These are phyloP conservation scores for Sicyos baderoa DNA, from an alignment of 306 rosid species.

Conservation along the genomic window DNA sequence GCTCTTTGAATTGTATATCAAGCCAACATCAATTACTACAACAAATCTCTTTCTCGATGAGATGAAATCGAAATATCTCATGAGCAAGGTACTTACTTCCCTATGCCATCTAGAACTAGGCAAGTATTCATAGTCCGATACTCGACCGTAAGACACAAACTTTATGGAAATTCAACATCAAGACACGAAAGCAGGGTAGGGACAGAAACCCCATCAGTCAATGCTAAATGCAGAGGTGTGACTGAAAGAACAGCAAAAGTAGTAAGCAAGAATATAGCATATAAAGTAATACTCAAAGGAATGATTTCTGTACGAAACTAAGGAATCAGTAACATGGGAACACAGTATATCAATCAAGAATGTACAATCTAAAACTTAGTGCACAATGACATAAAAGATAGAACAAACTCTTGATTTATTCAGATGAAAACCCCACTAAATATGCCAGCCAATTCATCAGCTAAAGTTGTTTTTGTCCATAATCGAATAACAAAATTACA, in stretches of 20 bases:
- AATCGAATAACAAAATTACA: not conserved
- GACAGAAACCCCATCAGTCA: not conserved
- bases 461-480: not conserved
- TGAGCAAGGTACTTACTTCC: not conserved
- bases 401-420: not conserved
- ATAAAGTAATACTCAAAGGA: not conserved
- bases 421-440: not conserved
- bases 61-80: not conserved
- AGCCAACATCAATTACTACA: not conserved
- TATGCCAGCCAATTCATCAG: not conserved
- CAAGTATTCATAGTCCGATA: not conserved
- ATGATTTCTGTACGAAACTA: not conserved
- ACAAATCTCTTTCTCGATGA: not conserved
- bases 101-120: not conserved
- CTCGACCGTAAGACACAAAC: not conserved
- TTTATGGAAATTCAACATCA: not conserved
- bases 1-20: not conserved
- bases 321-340: not conserved
- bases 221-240: not conserved
- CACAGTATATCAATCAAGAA: not conserved
- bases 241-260: not conserved
- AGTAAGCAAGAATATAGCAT: not conserved
- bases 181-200: not conserved
- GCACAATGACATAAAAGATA: not conserved
- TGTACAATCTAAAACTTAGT: conserved; percentile 1